Evolutionary conservation across 192 early-diverging fungal species (phyloP), one percentile per base, ranked within the genome.

Genomic region (Linnemannia exigua): DNA sequence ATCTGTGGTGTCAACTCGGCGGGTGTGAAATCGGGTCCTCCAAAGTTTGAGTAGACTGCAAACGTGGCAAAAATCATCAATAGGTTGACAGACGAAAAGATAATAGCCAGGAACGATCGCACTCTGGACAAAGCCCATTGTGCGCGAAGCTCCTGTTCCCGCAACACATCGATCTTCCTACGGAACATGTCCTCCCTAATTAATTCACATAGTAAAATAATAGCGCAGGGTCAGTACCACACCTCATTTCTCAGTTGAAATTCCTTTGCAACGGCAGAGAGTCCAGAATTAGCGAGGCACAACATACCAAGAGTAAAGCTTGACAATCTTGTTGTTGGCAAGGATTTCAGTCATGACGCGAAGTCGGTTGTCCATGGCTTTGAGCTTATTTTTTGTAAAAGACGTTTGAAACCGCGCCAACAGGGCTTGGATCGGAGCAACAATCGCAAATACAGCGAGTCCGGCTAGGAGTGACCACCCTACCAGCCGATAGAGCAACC

Each of bases 1-100:
- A 93, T 79, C 47, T 84, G 76, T 3, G 82, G 72, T 11, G 82
- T 84, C 50, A 84, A 78, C 7, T 77, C 73, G 7, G 68, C 82
- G 12, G 82, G 82, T 2, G 76, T 79, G 36, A 70, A 79, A n/a
- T 76, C 67, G 5, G 82, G 82, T 48, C 82, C 76, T 25, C 82
- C 82, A 54, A 70, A 74, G 76, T 77, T 79, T 6, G 76, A 44
- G 70, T 84, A 84, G 17, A 79, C 76, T 5, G 76, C 73, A 48
- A 75, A 79, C 15, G 82, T 79, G 22, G 72, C 82, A 17, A 79
- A 37, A 46, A 74, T 35, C 38, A 84, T 84, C 47, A 84, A 47
- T 19, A 84, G 52, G 67, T 75, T 84, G 41, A 79, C 72, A 12
- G 82, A 84, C 0, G 82, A 75, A 38, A 84, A 84, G 22, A 84